phyloP scores from a whole-genome alignment of 495 filamentous ascomycete species.

The Neurospora cerealis region DNA sequence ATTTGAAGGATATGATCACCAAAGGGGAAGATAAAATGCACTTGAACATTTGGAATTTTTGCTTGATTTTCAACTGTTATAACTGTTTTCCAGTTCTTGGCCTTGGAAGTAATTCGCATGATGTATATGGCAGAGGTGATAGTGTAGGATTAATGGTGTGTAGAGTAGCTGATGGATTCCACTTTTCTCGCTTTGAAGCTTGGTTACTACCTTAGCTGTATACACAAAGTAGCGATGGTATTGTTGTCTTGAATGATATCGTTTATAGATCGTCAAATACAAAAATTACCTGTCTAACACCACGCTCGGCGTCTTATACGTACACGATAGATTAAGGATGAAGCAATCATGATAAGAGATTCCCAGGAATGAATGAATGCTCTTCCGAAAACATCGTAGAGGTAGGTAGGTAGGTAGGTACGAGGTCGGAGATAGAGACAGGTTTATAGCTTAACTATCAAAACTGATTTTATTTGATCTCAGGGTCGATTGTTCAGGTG shows the following conservation, averaged over 20 bases:
- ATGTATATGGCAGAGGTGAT: not conserved
- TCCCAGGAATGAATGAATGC: too few species aligned
- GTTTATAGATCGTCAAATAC: not conserved
- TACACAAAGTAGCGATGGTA: not conserved
- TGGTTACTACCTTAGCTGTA: not conserved
- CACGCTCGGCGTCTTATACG: too few species aligned
- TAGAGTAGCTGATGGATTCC: not conserved
- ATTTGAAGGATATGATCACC: not conserved
- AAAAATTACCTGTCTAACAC: too few species aligned
- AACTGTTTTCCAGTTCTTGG: not conserved
- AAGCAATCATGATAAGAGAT: too few species aligned
- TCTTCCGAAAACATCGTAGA: too few species aligned
- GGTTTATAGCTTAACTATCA: too few species aligned
- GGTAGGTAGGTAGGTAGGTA: too few species aligned
- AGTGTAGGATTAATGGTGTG: not conserved
- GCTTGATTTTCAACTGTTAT: not conserved
- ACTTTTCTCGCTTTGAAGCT: not conserved
- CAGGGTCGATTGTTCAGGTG: too few species aligned
- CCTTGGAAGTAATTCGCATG: not conserved
- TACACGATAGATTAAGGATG: too few species aligned
- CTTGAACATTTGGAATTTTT: not conserved
- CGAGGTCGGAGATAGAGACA: too few species aligned
- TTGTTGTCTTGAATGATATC: not conserved
- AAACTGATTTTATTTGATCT: too few species aligned
- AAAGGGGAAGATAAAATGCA: not conserved